phyloP scores from a whole-genome alignment of 2,329 filamentous ascomycete genomes.

The Plenodomus tracheiphilus region DNA sequence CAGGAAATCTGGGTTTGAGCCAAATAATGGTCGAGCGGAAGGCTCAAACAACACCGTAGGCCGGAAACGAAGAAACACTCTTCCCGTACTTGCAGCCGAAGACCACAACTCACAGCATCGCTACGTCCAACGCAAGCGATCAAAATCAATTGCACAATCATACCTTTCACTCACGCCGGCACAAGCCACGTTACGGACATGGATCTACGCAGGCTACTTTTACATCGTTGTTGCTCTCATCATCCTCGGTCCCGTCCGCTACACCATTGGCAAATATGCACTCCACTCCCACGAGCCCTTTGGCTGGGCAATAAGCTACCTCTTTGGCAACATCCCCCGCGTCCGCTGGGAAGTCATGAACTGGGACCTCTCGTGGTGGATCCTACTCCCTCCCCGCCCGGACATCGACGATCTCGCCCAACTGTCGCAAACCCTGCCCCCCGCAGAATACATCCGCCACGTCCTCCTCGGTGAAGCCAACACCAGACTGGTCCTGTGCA shows the following conservation, averaged over 20 bases:
- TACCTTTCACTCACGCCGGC: conserved; percentile 79
- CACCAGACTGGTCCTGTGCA: conserved; percentile 74
- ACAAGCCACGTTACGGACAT: conserved; percentile 77
- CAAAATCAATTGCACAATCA: conserved; percentile 54
- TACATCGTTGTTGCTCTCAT: conserved; percentile 69
- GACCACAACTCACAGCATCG: conserved; percentile 24
- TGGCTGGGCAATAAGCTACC: conserved; percentile 88
- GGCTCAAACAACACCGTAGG: conserved; percentile 1
- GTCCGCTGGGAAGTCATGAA: conserved; percentile 73
- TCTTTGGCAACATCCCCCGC: conserved; percentile 75
- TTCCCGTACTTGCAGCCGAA: conserved; percentile 31
- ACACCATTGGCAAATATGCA: conserved; percentile 68
- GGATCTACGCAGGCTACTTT: conserved; percentile 79
- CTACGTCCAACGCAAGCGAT: conserved; percentile 29
- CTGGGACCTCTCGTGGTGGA: conserved; percentile 73
- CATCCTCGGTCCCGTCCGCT: conserved; percentile 71
- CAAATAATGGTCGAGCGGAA: conserved; percentile 4
- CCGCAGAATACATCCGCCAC: conserved; percentile 67
- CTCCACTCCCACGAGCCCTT: conserved; percentile 77
- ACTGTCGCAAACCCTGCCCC: conserved; percentile 10
- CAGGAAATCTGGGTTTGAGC: conserved; percentile 19
- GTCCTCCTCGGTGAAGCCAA: conserved; percentile 73
- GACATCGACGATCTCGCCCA: conserved; percentile 16
- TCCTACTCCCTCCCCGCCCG: conserved; percentile 64
- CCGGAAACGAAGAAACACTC: conserved; percentile 39